Evolutionary conservation across 331 rosid genomes (phyloP), one percentile per base, ranked within the genome.

Genomic region (Malus hybrid): DNA sequence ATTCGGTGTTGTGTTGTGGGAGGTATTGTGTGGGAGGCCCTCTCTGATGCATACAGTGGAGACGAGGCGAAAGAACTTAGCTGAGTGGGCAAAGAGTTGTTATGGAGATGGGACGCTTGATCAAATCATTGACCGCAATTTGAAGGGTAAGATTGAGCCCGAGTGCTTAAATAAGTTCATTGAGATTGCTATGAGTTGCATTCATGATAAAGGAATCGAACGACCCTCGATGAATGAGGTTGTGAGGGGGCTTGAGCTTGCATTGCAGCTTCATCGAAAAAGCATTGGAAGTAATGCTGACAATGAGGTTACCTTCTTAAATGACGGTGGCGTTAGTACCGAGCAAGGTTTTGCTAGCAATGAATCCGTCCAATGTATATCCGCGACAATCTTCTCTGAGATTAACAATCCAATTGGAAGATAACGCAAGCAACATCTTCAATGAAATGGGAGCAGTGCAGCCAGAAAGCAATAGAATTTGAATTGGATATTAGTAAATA

Each of bases 211-310:
- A 16, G 93, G 96, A 18, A 63, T 60, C 0, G 65, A 78, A 3
- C 66, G 93, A 31, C 93, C 91, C 0, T 82, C 91, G 0, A 90
- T 90, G 96, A 85, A 82, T 70, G 96, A 86, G 46, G 83, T 90
- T 33, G 83, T 85, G 20, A 67, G 85, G 87, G 83, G 81, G n/a
- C 77, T 90, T n/a, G 96, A 88, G 83, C 74, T 83, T 42, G 87
- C 83, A 4, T 22, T 90, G 76, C 85, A 83, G 77, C 20, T 88
- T 2, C 91, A 88, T 2, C 82, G 85, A 55, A 78, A 42, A 1
- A 42, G 48, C 66, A 36, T 39, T 39, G 46, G 46, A 39, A 39
- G 46, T 39, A 39, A 39, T 0, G 4, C 1, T 39, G 12, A 39
- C 13, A 39, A 10, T 4, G 46, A 39, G 46, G 46, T 39, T 39